phyloP scores from a whole-genome alignment of 148 eudicot genomes.

The Camellia japonica region DNA sequence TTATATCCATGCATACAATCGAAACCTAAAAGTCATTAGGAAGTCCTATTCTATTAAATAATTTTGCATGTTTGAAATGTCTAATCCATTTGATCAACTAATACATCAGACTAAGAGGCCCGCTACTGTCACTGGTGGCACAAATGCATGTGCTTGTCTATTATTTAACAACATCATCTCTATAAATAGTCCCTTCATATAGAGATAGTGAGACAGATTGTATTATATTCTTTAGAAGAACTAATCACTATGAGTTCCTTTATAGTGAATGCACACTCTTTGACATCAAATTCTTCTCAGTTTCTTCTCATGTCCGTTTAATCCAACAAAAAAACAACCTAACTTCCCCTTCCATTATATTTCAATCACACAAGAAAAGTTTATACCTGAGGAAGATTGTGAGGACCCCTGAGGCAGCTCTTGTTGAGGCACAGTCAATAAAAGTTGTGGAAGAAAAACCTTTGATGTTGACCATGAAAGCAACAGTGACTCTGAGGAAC shows the following conservation, averaged over 20 bases:
- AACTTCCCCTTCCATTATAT: neutral
- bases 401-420: neutral
- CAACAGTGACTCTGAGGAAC: neutral
- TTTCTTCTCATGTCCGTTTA: neutral
- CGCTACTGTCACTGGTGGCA: too few relatives aligned
- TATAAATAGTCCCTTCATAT: too few relatives aligned
- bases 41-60: too few relatives aligned
- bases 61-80: too few relatives aligned
- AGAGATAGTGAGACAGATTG: too few relatives aligned
- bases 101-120: too few relatives aligned
- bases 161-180: too few relatives aligned
- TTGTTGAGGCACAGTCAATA: neutral
- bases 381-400: neutral
- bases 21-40: too few relatives aligned
- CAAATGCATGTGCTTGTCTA: too few relatives aligned
- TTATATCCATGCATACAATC: too few relatives aligned
- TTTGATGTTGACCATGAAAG: neutral
- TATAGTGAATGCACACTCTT: neutral
- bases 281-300: neutral
- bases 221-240: too few relatives aligned
- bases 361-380: neutral
- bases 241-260: neutral
- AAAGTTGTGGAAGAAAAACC: neutral
- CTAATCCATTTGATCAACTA: too few relatives aligned
- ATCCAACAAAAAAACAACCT: neutral